Evolutionary conservation across 495 filamentous ascomycete species (phyloP), one percentile per base, ranked within the genome.

Genomic region (Aspergillus saccharolyticus): DNA sequence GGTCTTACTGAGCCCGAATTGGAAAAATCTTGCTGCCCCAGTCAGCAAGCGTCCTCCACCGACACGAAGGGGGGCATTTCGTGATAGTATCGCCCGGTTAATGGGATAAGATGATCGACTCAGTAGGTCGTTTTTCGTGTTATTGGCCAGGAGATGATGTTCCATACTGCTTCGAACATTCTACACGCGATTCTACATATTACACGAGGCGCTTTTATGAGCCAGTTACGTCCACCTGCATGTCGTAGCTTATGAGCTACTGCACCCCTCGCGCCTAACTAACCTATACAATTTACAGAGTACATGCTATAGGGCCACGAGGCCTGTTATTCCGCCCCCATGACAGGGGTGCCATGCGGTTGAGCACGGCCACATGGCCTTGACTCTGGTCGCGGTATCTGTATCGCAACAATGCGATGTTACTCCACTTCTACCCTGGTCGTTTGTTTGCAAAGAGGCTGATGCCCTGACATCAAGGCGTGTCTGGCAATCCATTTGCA

Each of bases 281-380:
- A 15, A 39, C 33, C 12, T 39, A 39, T 8, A 12, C 14, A 39
- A 5, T 15, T 9, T 39, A 39, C 33, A n/a, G 22, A 10, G 28
- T 24, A 18, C 22, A 25, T 6, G 47, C 12, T n/a, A 30, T 28
- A 50, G 47, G 28, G 47, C 47, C 47, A 50, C 15, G 47, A 30
- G 47, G 47, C 47, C 47, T 28, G 7, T 50, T 28, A 17, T 50
- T 39, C 17, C 47, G 47, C 47, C 47, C 55, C 48, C 44, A 52
- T 33, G 22, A 21, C 48, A 51, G 25, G 42, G 48, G 48, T 57
- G 55, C 42, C 48, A 57, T 57, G 55, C 55, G 55, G 24, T 57
- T 47, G 18, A 47, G 30, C 17, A 50, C 52, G 48, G 48, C 49
- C 49, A 33, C 30, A 45, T 55, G 53, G 53, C 24, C 25, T 55